Percentiles rank a stretch among this genome's conserved stretches.
phyloP scores from a whole-genome alignment of 768 basidiomycete genomes.

The Amanita thiersii region DNA sequence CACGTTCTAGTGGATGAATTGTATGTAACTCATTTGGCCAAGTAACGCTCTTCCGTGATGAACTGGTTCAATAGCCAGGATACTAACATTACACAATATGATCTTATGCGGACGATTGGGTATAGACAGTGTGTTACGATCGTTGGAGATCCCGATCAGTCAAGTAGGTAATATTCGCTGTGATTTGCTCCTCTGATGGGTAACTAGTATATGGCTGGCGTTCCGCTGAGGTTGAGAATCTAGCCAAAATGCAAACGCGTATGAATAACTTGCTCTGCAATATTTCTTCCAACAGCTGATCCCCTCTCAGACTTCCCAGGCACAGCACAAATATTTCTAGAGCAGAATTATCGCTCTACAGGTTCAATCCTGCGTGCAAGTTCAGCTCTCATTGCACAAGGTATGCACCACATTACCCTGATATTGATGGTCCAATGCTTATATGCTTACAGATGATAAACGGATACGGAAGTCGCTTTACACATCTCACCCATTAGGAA shows the following conservation, averaged over 20 bases:
- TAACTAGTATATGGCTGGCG: conserved; percentile 76
- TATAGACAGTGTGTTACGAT: conserved; percentile 54
- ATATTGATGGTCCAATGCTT: neutral
- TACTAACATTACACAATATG: conserved; percentile 76
- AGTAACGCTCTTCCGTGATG: neutral
- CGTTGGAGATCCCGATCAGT: conserved; percentile 90
- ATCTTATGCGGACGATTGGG: conserved; percentile 67
- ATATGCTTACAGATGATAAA: conserved; percentile 45
- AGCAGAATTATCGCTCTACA: conserved; percentile 85
- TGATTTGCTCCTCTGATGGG: neutral
- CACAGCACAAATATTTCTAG: conserved; percentile 64
- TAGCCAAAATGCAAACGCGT: conserved; percentile 66
- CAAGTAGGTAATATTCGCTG: conserved; percentile 34
- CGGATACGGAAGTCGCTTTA: conserved; percentile 69
- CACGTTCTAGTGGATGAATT: conserved; percentile 81
- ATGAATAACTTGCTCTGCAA: neutral
- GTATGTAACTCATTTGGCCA: conserved; percentile 30
- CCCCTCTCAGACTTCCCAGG: conserved; percentile 48
- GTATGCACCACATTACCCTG: conserved; percentile 23
- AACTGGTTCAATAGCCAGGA: conserved; percentile 44
- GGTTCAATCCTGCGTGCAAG: conserved; percentile 65
- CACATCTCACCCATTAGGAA: conserved; percentile 59
- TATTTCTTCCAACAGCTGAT: neutral
- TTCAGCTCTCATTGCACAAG: conserved; percentile 77
- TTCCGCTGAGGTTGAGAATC: conserved; percentile 68